phyloP scores from a whole-genome alignment of 1,284 basidiomycete species.

The Trametes versicolor region DNA sequence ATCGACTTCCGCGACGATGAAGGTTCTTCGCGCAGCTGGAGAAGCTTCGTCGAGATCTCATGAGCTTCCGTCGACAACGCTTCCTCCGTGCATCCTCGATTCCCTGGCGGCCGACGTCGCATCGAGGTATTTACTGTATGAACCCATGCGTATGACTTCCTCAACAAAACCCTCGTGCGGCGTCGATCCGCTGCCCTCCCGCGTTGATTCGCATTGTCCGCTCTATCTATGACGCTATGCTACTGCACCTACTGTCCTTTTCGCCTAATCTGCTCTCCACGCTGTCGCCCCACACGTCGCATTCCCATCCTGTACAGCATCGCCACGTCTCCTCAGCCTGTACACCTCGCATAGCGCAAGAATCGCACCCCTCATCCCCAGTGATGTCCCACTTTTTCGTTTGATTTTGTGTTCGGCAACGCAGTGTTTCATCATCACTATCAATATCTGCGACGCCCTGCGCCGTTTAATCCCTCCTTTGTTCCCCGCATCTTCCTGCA shows the following conservation, averaged over 20 bases:
- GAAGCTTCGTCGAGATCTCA: constrained; percentile 69
- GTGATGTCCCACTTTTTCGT: background rate
- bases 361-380: background rate
- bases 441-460: constrained; percentile 19
- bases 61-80: constrained; percentile 13
- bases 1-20: constrained; percentile 69
- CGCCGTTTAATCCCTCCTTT: constrained; percentile 18
- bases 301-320: constrained; percentile 18
- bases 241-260: constrained; percentile 15
- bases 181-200: constrained; percentile 9
- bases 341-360: background rate
- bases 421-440: constrained; percentile 20
- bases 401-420: background rate
- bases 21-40: constrained; percentile 57
- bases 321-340: constrained; percentile 7
- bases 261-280: constrained; percentile 24
- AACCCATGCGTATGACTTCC: background rate
- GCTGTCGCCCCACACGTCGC: constrained; percentile 12
- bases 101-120: background rate
- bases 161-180: constrained; percentile 11
- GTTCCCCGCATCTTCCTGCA: background rate
- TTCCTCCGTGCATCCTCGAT: background rate
- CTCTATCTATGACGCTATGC: constrained; percentile 25
- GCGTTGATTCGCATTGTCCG: background rate
- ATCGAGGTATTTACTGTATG: background rate